Base-by-base conservation (phyloP, 202 grass and related monocot genomes). In the Digitaria exilis region DNA sequence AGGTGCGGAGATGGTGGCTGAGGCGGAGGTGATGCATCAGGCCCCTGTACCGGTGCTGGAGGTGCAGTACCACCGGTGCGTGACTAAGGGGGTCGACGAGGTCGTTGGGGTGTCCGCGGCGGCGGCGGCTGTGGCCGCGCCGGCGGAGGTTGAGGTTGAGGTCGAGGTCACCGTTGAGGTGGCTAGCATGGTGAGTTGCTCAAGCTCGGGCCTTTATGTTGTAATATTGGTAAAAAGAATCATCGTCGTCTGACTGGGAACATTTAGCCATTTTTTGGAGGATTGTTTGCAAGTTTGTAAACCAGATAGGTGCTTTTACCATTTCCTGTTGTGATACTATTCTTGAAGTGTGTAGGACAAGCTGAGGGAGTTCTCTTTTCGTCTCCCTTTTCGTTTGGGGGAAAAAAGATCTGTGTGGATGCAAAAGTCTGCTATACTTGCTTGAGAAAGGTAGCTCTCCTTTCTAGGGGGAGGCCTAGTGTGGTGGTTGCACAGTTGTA, bases 1-100 rank as follows among this genome's bases (percentile, higher is more conserved):
- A 25, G 77, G 19, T 9, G 62, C 0, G 19, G 86, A 84, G 32
- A 98, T 98, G 96, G 96, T 98, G 69, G 96, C 93, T 25, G 96
- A 88, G 83, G 84, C 85, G 71, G 89, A 98, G 89, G 76, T 90
- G 62, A 90, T 96, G 28, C 93, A 94, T 83, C 89, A 84, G 71
- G 52, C 80, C 0, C 75, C 80, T 4, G 80, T 80, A 70, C 89
- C 84, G 57, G 80, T 87, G 56, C 71, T 84, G 70, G 89, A 90
- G 80, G 87, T 86, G 34, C 89, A 58, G 84, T 90, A 85, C 84
- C 69, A 76, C 43, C 74, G 69, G 44, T 79, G 87, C 28, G 90
- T 90, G 2, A 59, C 75, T 21, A 90, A 71, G 75, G 83, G 69
- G 34, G 70, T 57, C 44, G 80, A 83, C 6, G 85, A 87, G 54